Conservation (phyloP, 106 monocot genomes). For the Acorus calamus region DNA sequence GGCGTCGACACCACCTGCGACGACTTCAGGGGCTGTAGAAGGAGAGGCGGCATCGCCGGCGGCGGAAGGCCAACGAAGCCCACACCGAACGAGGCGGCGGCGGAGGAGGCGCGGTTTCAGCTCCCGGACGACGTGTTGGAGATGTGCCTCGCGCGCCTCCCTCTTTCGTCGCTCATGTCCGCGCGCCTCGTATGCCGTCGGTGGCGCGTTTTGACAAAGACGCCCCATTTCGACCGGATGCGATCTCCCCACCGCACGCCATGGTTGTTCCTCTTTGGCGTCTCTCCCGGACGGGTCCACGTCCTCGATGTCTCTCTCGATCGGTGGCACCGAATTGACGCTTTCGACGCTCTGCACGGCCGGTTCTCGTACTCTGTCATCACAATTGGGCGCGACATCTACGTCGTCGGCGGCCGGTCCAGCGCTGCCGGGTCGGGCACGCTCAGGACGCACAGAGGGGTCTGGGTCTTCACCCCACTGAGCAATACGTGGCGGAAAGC, state of each 20-base stretch:
- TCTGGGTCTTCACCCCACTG: conserved; percentile 59
- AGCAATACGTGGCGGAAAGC: conserved; percentile 44
- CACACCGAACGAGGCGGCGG: too few relatives aligned
- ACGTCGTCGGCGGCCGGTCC: conserved; percentile 67
- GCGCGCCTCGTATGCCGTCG: conserved; percentile 64
- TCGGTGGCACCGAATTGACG: conserved; percentile 40
- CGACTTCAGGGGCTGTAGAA: too few relatives aligned
- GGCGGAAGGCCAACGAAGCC: too few relatives aligned
- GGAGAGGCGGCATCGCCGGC: too few relatives aligned
- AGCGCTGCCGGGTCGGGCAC: neutral
- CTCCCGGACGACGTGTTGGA: conserved; percentile 77
- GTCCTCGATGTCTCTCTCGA: conserved; percentile 53
- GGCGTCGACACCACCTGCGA: too few relatives aligned
- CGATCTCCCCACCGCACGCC: conserved; percentile 24
- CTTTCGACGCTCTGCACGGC: conserved; percentile 21
- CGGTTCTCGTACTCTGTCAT: conserved; percentile 60
- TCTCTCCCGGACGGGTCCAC: conserved; percentile 9
- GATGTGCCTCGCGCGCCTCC: conserved; percentile 56
- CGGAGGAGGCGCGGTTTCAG: too few relatives aligned
- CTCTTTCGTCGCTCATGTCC: conserved; percentile 33
- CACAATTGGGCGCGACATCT: conserved; percentile 44
- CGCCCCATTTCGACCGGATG: conserved; percentile 41
- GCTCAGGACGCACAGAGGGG: conserved; percentile 39
- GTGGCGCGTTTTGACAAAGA: conserved; percentile 49
- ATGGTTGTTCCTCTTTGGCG: conserved; percentile 77